Percentiles rank a stretch among this genome's conserved stretches.
Conservation (phyloP, 192 early-diverging fungal species). For the Coemansia sp. region DNA sequence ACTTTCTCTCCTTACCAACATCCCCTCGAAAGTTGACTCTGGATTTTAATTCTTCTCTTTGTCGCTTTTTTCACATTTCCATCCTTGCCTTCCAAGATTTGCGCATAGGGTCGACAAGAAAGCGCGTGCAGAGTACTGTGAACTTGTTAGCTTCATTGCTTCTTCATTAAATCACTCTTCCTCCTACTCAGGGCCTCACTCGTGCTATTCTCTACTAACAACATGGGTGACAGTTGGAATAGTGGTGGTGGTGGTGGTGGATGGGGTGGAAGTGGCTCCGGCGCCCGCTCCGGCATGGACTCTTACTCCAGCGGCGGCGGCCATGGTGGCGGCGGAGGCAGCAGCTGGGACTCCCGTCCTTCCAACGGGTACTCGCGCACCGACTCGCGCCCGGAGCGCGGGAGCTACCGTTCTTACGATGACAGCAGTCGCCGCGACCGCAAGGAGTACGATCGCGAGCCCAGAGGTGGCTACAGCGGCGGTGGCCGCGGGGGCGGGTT, state of each 20-base stretch:
- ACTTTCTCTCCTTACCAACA: background rate
- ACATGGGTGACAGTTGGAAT: conserved; percentile 29
- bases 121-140: background rate
- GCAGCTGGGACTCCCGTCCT: conserved; percentile 24
- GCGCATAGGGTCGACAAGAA: background rate
- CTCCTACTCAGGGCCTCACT: conserved; percentile 3
- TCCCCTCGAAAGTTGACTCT: background rate
- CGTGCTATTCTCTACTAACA: background rate
- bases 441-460: conserved; percentile 54
- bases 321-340: conserved; percentile 3
- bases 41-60: background rate
- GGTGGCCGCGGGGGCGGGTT: conserved; percentile 19
- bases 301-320: background rate
- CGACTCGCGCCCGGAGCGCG: conserved; percentile 40
- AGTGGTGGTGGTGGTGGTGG: conserved; percentile 7
- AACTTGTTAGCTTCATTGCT: background rate
- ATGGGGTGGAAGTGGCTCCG: background rate
- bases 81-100: background rate
- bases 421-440: conserved; percentile 63
- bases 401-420: conserved; percentile 62
- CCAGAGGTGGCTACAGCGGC: conserved; percentile 12
- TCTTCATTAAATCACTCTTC: conserved; percentile 1
- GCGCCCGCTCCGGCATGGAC: background rate
- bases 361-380: conserved; percentile 18
- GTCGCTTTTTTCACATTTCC: background rate